phyloP scores from a whole-genome alignment of 305 asterid genomes.

The Plantago coronopus region DNA sequence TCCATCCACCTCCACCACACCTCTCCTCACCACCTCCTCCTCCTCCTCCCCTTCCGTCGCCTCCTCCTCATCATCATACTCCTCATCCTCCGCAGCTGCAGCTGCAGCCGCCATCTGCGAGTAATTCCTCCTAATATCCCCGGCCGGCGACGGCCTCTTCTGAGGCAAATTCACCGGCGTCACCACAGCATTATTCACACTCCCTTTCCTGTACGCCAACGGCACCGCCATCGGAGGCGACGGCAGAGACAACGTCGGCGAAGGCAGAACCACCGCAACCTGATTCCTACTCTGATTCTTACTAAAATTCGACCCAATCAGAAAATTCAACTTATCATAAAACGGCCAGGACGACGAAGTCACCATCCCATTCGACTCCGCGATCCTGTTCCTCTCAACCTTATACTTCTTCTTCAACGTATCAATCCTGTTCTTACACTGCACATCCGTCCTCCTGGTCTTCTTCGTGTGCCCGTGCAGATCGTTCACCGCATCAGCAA shows the following conservation, averaged over 20 bases:
- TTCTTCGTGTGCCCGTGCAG: constrained; percentile 76
- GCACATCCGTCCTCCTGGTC: constrained; percentile 61
- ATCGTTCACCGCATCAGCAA: constrained; percentile 72
- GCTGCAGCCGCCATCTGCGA: constrained; percentile 89
- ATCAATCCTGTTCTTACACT: constrained; percentile 68
- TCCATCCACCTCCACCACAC: constrained; percentile 39
- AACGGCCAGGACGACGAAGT: constrained; percentile 62
- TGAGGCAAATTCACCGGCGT: constrained; percentile 49
- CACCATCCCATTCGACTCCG: constrained; percentile 29
- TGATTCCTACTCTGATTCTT: constrained; percentile 29
- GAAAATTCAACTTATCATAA: constrained; percentile 36
- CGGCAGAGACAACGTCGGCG: constrained; percentile 25
- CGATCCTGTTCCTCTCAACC: constrained; percentile 49
- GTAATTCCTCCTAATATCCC: constrained; percentile 64
- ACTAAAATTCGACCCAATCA: constrained; percentile 46
- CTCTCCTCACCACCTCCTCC: constrained; percentile 46
- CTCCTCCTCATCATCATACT: constrained; percentile 42
- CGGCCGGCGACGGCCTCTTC: constrained; percentile 47
- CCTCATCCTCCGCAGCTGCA: constrained; percentile 48
- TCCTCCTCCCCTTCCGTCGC: constrained; percentile 51
- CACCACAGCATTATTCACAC: constrained; percentile 24
- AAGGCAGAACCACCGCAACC: neutral
- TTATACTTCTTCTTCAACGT: constrained; percentile 66
- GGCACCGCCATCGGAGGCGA: constrained; percentile 84
- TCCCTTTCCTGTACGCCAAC: constrained; percentile 34